Percentiles rank a stretch among this genome's conserved stretches.
These are phyloP conservation scores for Delitschia confertaspora DNA, from an alignment of 495 filamentous ascomycete species.

Conservation along the genomic window DNA sequence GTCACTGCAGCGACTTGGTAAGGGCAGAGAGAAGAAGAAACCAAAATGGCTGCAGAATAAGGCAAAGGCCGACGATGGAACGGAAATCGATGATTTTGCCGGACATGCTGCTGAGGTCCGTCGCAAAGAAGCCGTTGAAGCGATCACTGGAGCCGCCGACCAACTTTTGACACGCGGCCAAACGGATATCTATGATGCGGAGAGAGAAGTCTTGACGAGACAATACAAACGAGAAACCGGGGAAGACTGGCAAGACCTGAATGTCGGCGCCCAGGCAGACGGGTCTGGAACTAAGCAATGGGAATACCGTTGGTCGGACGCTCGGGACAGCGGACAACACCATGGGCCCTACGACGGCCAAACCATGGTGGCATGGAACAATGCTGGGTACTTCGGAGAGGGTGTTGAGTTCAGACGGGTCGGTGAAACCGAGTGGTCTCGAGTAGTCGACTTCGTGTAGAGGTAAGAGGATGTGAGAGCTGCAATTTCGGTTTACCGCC, in stretches of 20 bases:
- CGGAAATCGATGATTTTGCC: conserved; percentile 48
- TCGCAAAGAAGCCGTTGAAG: conserved; percentile 63
- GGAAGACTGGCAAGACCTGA: conserved; percentile 76
- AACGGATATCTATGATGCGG: conserved; percentile 79
- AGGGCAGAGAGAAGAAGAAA: conserved; percentile 54
- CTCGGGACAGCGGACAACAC: conserved; percentile 64
- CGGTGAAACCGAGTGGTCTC: conserved; percentile 54
- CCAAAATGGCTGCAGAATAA: conserved; percentile 50
- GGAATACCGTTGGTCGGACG: conserved; percentile 89
- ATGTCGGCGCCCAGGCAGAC: conserved; percentile 12
- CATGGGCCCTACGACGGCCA: conserved; percentile 80
- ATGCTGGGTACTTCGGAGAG: conserved; percentile 88
- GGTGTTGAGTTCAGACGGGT: conserved; percentile 76
- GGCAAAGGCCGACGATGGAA: conserved; percentile 58
- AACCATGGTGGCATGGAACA: conserved; percentile 81
- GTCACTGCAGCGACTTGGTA: conserved; percentile 72
- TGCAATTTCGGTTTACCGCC: no score
- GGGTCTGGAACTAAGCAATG: conserved; percentile 47
- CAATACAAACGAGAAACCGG: conserved; percentile 83
- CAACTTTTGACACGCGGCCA: conserved; percentile 72
- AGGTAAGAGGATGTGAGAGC: no score
- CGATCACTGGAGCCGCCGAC: conserved; percentile 82
- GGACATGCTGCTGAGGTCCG: conserved; percentile 58
- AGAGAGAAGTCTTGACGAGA: conserved; percentile 73
- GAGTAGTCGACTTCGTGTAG: conserved; percentile 50